These are phyloP conservation scores for Spongispora temasekensis DNA, from an alignment of 1,284 basidiomycete genomes.

Conservation along the genomic window DNA sequence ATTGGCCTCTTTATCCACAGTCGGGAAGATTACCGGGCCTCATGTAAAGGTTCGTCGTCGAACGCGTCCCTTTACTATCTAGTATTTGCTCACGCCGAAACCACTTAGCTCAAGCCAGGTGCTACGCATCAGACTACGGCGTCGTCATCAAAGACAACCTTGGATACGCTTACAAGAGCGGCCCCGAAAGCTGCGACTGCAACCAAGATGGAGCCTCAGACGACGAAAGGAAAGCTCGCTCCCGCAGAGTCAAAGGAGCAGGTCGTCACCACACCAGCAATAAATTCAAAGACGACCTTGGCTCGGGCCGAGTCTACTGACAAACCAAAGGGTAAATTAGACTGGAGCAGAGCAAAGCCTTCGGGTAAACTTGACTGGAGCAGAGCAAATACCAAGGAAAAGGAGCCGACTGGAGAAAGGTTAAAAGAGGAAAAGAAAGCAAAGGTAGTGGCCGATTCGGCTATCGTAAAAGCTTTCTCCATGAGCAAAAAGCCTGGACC, in stretches of 20 bases:
- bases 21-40: slow-evolving; percentile 54
- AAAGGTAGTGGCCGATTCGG: slow-evolving; percentile 18
- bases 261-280: background rate
- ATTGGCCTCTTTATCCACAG: slow-evolving; percentile 40
- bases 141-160: slow-evolving; percentile 33
- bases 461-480: background rate
- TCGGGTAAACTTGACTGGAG: slow-evolving; percentile 66
- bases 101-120: slow-evolving; percentile 17
- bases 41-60: slow-evolving; percentile 49
- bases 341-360: slow-evolving; percentile 69
- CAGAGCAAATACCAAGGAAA: slow-evolving; percentile 51
- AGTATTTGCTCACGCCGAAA: slow-evolving; percentile 2
- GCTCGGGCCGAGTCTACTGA: slow-evolving; percentile 19
- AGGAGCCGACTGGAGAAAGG: slow-evolving; percentile 23
- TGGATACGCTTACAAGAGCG: slow-evolving; percentile 21
- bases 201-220: slow-evolving; percentile 17
- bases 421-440: slow-evolving; percentile 26
- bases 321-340: slow-evolving; percentile 57
- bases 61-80: background rate
- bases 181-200: slow-evolving; percentile 5
- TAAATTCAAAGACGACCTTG: slow-evolving; percentile 13
- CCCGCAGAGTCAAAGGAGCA: slow-evolving; percentile 17
- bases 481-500: background rate
- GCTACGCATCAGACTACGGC: slow-evolving; percentile 9
- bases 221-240: slow-evolving; percentile 17